Evolutionary conservation across 495 filamentous ascomycete genomes (phyloP).

Genomic region (Talaromyces adpressus): DNA sequence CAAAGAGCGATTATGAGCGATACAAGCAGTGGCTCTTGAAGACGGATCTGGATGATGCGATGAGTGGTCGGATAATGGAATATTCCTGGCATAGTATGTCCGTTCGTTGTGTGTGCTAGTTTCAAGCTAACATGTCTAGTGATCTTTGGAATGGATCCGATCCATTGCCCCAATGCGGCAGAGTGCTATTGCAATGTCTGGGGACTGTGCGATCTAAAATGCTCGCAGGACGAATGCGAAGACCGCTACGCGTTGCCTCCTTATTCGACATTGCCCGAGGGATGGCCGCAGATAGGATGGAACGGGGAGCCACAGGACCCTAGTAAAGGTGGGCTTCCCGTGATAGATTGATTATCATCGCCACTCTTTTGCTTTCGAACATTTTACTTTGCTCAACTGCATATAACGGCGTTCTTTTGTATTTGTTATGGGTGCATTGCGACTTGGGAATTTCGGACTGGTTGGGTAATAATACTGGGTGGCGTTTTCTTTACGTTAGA

Average conservation of each 20-base stretch:
- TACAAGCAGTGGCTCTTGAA: conserved; percentile 54
- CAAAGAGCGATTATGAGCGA: conserved; percentile 48
- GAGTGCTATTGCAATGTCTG: conserved; percentile 62
- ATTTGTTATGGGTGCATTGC: neutral
- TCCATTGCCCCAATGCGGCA: conserved; percentile 49
- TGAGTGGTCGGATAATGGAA: conserved; percentile 64
- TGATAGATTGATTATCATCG: neutral
- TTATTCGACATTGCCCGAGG: conserved; percentile 37
- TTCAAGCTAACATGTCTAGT: conserved; percentile 21
- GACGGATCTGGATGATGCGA: conserved; percentile 47
- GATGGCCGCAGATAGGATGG: conserved; percentile 49
- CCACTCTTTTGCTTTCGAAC: neutral
- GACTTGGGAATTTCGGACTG: neutral
- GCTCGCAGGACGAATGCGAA: conserved; percentile 28
- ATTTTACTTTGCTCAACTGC: neutral
- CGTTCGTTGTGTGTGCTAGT: neutral
- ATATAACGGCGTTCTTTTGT: neutral
- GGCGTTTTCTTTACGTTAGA: neutral
- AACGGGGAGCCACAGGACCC: conserved; percentile 38
- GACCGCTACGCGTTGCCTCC: conserved; percentile 42
- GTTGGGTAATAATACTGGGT: neutral
- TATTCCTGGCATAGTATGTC: conserved; percentile 62
- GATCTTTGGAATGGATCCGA: conserved; percentile 43
- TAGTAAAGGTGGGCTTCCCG: conserved; percentile 23
- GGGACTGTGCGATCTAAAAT: conserved; percentile 48